These are phyloP conservation scores for Suillus subluteus DNA, from an alignment of 768 basidiomycete genomes.

Conservation along the genomic window DNA sequence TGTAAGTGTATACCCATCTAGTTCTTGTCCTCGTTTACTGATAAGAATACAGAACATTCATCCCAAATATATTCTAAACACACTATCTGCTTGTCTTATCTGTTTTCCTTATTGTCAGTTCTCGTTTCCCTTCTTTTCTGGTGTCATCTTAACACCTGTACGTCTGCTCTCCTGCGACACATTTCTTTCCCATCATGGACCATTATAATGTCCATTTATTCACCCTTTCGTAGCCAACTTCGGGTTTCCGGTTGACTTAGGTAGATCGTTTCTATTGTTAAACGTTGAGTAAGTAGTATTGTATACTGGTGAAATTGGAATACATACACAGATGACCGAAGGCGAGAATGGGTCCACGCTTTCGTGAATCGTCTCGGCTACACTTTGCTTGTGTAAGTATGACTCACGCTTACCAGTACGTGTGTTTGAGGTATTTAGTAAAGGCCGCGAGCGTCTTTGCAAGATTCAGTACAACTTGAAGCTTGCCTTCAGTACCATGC, in stretches of 20 bases:
- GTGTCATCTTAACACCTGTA: conserved; percentile 23
- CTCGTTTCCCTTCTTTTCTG: conserved; percentile 20
- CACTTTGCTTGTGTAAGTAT: background rate
- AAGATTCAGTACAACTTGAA: background rate
- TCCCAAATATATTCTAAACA: conserved; percentile 64
- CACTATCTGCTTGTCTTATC: conserved; percentile 18
- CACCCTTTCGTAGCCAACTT: conserved; percentile 2
- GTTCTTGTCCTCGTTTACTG: conserved; percentile 2
- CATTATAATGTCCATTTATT: background rate
- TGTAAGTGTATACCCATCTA: conserved; percentile 54
- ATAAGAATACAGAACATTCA: conserved; percentile 46
- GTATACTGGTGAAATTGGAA: conserved; percentile 4
- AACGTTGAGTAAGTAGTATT: conserved; percentile 12
- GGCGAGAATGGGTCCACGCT: background rate
- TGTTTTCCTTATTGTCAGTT: conserved; percentile 18
- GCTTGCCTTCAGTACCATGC: background rate
- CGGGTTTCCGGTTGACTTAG: conserved; percentile 4
- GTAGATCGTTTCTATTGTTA: conserved; percentile 10
- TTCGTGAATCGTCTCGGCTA: background rate
- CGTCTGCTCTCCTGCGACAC: conserved; percentile 26
- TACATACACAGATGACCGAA: background rate
- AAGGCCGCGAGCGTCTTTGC: background rate
- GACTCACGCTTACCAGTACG: background rate
- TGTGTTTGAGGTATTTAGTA: background rate
- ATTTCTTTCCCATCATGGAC: conserved; percentile 1